These are phyloP conservation scores for Rossbeevera mucosa DNA, from an alignment of 768 basidiomycete genomes.

Conservation along the genomic window DNA sequence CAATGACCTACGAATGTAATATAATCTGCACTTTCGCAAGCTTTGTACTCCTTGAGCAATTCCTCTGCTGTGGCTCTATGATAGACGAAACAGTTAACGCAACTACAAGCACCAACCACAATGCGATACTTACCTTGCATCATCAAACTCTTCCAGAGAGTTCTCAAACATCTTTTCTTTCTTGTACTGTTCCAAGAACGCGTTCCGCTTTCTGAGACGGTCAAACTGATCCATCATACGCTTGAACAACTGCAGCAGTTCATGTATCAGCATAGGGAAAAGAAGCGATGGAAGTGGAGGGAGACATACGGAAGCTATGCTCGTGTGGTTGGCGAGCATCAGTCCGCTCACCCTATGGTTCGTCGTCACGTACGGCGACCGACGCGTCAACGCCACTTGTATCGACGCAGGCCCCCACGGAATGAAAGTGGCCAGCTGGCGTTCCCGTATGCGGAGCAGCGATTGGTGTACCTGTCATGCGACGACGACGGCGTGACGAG, in stretches of 20 bases:
- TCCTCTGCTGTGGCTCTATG: conserved; percentile 80
- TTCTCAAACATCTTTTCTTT: conserved; percentile 95
- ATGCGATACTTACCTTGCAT: conserved; percentile 65
- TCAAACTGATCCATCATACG: conserved; percentile 96
- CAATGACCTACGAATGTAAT: conserved; percentile 67
- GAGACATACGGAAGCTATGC: conserved; percentile 80
- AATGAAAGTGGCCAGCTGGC: conserved; percentile 95
- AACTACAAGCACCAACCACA: background rate
- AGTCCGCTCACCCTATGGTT: conserved; percentile 95
- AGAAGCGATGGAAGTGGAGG: background rate
- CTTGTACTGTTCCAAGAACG: conserved; percentile 96
- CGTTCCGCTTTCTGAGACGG: conserved; percentile 77
- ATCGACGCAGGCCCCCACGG: conserved; percentile 99
- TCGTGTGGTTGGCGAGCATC: conserved; percentile 99
- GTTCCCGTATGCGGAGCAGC: conserved; percentile 90
- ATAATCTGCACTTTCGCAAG: conserved; percentile 93
- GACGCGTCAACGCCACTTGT: conserved; percentile 91
- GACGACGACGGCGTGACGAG: background rate
- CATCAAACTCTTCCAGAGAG: conserved; percentile 92
- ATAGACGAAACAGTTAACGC: background rate
- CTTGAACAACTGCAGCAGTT: conserved; percentile 71
- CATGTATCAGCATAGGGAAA: background rate
- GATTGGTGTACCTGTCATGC: conserved; percentile 86
- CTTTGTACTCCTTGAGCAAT: conserved; percentile 89
- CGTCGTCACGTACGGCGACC: conserved; percentile 81